These are phyloP conservation scores for Mucuna pruriens DNA, from an alignment of 306 rosid species.

Conservation along the genomic window DNA sequence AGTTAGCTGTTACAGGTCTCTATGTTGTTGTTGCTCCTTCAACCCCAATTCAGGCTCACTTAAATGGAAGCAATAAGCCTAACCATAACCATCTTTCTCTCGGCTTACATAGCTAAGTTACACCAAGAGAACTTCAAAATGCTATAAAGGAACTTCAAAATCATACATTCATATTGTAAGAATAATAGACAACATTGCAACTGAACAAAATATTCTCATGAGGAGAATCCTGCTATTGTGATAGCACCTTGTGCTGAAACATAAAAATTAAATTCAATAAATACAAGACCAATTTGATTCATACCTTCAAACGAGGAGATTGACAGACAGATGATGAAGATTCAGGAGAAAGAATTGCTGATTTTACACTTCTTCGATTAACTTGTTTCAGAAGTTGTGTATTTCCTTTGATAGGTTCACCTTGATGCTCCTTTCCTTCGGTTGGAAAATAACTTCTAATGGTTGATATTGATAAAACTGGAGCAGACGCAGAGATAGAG, in stretches of 20 bases:
- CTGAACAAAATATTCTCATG: not conserved
- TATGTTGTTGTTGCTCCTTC: not conserved
- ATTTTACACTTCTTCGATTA: conserved; percentile 42
- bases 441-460: conserved; percentile 54
- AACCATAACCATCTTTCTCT: not conserved
- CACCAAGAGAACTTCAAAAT: not conserved
- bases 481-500: conserved; percentile 62
- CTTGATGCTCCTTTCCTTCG: conserved; percentile 38
- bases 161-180: not conserved
- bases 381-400: conserved; percentile 46
- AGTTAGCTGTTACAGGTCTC: not conserved
- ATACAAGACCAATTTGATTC: conserved; percentile 2
- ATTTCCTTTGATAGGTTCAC: conserved; percentile 37
- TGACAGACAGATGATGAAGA: conserved; percentile 58
- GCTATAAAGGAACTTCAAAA: not conserved
- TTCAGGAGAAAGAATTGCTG: conserved; percentile 49
- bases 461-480: conserved; percentile 56
- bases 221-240: not conserved
- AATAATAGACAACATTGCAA: not conserved
- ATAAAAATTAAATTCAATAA: conserved; percentile 15
- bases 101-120: not conserved
- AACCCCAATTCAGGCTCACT: conserved; percentile 3
- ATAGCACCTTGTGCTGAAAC: not conserved
- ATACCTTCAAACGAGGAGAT: conserved; percentile 64
- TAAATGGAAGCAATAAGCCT: not conserved